These are phyloP conservation scores for Podaxis sp. DNA, from an alignment of 768 basidiomycete species.

Conservation along the genomic window DNA sequence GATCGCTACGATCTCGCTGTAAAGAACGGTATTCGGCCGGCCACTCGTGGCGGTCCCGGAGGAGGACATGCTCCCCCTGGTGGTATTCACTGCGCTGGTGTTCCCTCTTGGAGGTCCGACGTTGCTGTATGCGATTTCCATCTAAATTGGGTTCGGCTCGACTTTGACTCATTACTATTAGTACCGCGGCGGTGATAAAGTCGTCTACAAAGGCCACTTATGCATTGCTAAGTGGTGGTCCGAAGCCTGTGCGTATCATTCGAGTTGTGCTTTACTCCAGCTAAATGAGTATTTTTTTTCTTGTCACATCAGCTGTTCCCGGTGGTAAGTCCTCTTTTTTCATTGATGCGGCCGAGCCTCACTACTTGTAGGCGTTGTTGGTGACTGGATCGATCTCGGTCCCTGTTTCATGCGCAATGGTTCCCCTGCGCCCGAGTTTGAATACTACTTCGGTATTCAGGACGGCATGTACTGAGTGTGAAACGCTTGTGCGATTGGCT, in stretches of 20 bases:
- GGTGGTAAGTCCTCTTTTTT: conserved; percentile 20
- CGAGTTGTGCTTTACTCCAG: not conserved
- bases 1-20: conserved; percentile 34
- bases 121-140: conserved; percentile 37
- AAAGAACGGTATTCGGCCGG: conserved; percentile 32
- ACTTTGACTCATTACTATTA: conserved; percentile 13
- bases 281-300: not conserved
- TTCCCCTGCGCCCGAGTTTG: not conserved
- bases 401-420: conserved; percentile 17
- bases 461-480: not conserved
- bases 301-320: conserved; percentile 20
- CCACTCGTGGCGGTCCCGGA: conserved; percentile 14
- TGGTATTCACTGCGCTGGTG: conserved; percentile 33
- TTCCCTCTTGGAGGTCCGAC: conserved; percentile 34
- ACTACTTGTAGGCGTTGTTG: conserved; percentile 20
- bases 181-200: conserved; percentile 40
- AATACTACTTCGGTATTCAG: not conserved
- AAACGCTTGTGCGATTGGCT: not conserved
- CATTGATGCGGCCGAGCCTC: not conserved
- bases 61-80: conserved; percentile 16
- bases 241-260: conserved; percentile 25
- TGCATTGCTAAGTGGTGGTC: conserved; percentile 51
- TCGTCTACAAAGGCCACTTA: conserved; percentile 35
- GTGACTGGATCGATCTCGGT: conserved; percentile 30
- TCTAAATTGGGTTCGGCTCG: conserved; percentile 10